Base-by-base conservation (phyloP, 306 rosid species). In the Glycine tomentella region DNA sequence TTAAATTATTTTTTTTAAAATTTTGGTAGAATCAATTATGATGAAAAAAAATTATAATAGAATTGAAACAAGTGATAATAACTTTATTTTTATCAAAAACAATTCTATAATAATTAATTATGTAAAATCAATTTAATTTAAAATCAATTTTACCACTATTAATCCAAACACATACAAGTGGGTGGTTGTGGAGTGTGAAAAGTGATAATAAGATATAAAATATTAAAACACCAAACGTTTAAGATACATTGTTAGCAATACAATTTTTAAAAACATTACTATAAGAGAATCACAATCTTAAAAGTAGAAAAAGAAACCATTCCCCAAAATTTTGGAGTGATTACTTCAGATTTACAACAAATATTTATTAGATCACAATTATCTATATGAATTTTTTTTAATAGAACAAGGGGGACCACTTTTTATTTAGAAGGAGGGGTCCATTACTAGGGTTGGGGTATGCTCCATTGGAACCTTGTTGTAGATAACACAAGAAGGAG, bases 381-480 rank as follows among this genome's bases (percentile, higher is more conserved):
- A 25, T 44, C 12, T 9, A 53, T 44, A 1, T 64, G 48, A n/a
- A 12, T 11, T 6, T 9, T 8, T 11, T 58, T 11, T 58, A 1
- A 63, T 34, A 34, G 14, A 42, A 65, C 50, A 38, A 38, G 0
- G 66, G 42, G 66, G 66, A 59, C 74, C 52, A 69, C 31, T 25
- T 9, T 13, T 16, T n/a, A 46, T 9, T 5, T 5, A 17, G 48
- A 34, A 48, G 1, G 44, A 55, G 52, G 75, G 75, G 80, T 25
- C 61, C 80, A 38, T 17, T 63, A 20, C 10, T 62, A n/a, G 17
- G n/a, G 17, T 62, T 34, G 36, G 64, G 80, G 73, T 6, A 34
- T 63, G 61, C 7, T 48, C 3, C 16, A 15, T 64, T 49, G 81
- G 25, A 65, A 3, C 8, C 6, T 16, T 51, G 8, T 20, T 52